A percentile compares a stretch with the other conserved stretches of the same genome.
These are phyloP conservation scores for Eleusine coracana DNA, from an alignment of 176 grass and related monocot genomes.

Conservation along the genomic window DNA sequence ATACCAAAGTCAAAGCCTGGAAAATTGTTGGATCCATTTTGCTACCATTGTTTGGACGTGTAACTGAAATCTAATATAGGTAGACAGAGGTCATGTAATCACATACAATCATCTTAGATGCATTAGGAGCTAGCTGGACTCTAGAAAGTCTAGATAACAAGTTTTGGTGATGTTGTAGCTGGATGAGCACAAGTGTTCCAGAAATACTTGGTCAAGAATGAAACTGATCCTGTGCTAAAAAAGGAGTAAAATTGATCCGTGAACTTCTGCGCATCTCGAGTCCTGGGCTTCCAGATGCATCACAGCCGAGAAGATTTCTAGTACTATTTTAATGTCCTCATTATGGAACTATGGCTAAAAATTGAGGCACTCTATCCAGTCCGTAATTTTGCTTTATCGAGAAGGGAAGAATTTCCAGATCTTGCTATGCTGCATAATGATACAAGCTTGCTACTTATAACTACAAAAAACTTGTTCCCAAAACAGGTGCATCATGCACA, in stretches of 20 bases:
- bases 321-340: too few species aligned
- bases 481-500: neutral
- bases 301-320: too few species aligned
- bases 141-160: neutral
- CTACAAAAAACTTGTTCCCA: neutral
- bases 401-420: neutral
- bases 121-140: constrained; percentile 26
- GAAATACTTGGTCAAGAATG: constrained; percentile 6
- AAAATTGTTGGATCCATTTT: constrained; percentile 25
- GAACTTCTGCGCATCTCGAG: neutral
- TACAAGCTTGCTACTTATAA: too few species aligned
- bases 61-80: constrained; percentile 39
- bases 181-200: neutral
- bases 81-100: constrained; percentile 38
- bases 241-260: neutral
- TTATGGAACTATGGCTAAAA: too few species aligned
- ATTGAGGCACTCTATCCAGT: too few species aligned
- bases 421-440: neutral
- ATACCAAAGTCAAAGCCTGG: constrained; percentile 19
- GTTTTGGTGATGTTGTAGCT: constrained; percentile 35
- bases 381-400: too few species aligned
- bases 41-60: constrained; percentile 19
- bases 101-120: constrained; percentile 33
- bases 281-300: too few species aligned
- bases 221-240: neutral